Evolutionary conservation across 805 yeast species (phyloP), one percentile per base, ranked within the genome.

Genomic region (Tanozyma kutaoensis): DNA sequence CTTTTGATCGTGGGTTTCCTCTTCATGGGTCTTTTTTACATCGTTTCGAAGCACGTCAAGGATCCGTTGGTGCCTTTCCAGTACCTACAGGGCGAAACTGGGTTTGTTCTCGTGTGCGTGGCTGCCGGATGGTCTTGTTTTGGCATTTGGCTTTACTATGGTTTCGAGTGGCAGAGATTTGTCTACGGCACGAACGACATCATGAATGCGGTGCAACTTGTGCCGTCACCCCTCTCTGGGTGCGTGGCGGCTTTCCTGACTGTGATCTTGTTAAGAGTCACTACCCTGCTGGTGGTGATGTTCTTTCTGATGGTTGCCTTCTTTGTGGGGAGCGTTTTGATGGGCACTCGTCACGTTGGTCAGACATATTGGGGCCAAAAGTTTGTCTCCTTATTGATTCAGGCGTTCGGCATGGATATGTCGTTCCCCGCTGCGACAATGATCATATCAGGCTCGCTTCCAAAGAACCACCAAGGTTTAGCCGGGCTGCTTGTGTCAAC

Each of bases 41-140:
- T 23, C 14, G 12, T 28, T 12, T 34, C 30, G 14, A 28, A 20
- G 11, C 19, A 23, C 7, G 42, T 29, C 12, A 18, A 28, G 14
- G 25, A 37, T 15, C 43, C 43, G 4, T 28, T 39, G 28, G 35
- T 39, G 1, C 42, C 42, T 3, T 28, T 33, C 3, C 26, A 19
- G 9, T 29, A 17, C 5, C 25, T 39, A 15, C 11, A 21, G 24
- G 43, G 43, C 6, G 42, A 39, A 5, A 34, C 35, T 3, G 42
- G 37, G 8, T 35, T 32, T 12, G 38, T 39, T 11, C 29, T 39
- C 15, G 40, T 37, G 12, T 39, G 43, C 23, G 29, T 39, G 12
- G 34, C 42, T 1, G 38, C 39, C 8, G 43, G 43, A 3, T 39
- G 43, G 43, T 34, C 42, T 12, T 37, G 42, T 22, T 39, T 39